These are phyloP conservation scores for Venturiaceae sp. DNA, from an alignment of 2,329 filamentous ascomycete genomes.

Conservation along the genomic window DNA sequence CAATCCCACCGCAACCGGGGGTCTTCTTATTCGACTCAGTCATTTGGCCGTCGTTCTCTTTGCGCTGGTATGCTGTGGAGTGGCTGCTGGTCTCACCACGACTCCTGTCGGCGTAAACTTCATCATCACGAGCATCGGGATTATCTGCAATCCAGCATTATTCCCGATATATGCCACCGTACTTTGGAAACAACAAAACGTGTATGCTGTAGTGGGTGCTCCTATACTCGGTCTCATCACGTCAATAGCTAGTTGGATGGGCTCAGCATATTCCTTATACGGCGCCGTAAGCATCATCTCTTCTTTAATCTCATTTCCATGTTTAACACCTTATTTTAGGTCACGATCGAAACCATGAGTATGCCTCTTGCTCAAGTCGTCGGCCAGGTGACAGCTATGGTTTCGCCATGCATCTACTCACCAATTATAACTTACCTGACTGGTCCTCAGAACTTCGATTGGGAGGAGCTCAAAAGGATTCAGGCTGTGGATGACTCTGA, in stretches of 20 bases:
- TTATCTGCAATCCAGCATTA: constrained; percentile 17
- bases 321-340: not conserved
- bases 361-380: constrained; percentile 10
- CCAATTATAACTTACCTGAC: constrained; percentile 14
- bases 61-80: constrained; percentile 19
- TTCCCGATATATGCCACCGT: constrained; percentile 20
- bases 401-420: constrained; percentile 15
- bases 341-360: constrained; percentile 8
- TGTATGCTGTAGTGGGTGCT: constrained; percentile 14
- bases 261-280: constrained; percentile 10
- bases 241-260: constrained; percentile 12
- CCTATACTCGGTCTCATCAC: constrained; percentile 14
- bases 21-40: constrained; percentile 22
- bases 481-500: constrained; percentile 5
- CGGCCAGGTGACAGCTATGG: constrained; percentile 9
- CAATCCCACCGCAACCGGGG: constrained; percentile 20
- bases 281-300: constrained; percentile 7
- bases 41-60: constrained; percentile 25
- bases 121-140: constrained; percentile 14
- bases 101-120: constrained; percentile 16
- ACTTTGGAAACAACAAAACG: constrained; percentile 19
- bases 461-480: constrained; percentile 12
- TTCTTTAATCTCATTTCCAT: not conserved
- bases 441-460: constrained; percentile 16
- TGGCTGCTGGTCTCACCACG: constrained; percentile 17